phyloP scores from a whole-genome alignment of 2,329 filamentous ascomycete genomes.

The Thermoascus crustaceus region DNA sequence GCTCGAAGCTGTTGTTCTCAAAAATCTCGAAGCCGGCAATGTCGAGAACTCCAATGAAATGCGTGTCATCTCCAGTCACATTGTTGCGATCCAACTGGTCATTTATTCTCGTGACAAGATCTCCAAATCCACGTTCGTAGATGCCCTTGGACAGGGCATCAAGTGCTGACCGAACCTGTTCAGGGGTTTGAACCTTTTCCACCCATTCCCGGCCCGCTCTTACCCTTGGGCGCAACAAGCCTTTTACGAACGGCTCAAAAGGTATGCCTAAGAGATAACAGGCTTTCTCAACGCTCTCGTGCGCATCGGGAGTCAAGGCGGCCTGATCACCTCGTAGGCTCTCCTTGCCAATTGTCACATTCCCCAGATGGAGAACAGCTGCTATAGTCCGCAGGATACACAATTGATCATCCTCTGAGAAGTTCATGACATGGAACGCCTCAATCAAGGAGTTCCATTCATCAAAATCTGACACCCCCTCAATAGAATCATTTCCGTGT shows the following conservation, averaged over 20 bases:
- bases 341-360: conserved; percentile 82
- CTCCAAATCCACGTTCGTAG: conserved; percentile 91
- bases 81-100: conserved; percentile 80
- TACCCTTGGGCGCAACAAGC: conserved; percentile 82
- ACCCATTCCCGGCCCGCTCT: conserved; percentile 98
- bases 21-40: conserved; percentile 99
- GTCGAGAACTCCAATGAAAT: conserved; percentile 96
- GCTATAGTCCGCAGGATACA: conserved; percentile 82
- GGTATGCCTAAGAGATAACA: conserved; percentile 80
- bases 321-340: conserved; percentile 88
- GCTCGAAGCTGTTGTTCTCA: conserved; percentile 96
- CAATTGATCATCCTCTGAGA: conserved; percentile 73
- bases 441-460: conserved; percentile 90
- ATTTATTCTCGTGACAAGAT: conserved; percentile 88
- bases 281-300: conserved; percentile 66
- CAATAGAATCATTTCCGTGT: conserved; percentile 84
- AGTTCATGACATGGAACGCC: conserved; percentile 90
- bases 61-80: conserved; percentile 74
- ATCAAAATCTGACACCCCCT: conserved; percentile 77
- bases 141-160: conserved; percentile 95
- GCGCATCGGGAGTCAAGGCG: conserved; percentile 65
- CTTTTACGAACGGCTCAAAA: conserved; percentile 75
- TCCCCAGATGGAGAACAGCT: conserved; percentile 86
- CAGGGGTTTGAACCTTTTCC: conserved; percentile 94
- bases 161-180: conserved; percentile 83